Base-by-base conservation (phyloP, 2,329 filamentous ascomycete species). In the Fusarium liriodendri region DNA sequence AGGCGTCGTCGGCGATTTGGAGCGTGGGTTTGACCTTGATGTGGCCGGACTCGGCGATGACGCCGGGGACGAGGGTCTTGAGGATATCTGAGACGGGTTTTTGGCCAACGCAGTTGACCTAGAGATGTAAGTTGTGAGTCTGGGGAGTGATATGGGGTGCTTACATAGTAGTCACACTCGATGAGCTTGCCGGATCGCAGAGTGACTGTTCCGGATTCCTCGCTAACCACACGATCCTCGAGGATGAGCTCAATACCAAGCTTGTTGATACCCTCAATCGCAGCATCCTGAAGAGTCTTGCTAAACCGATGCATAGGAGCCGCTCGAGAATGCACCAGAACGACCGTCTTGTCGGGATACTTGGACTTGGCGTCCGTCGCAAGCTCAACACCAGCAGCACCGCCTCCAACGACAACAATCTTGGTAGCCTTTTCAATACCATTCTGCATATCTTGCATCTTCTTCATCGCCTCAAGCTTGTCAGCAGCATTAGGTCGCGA, bases 31-130 rank as follows among this genome's bases (percentile, higher is more conserved):
- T 85, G 27, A 92, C 88, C 1, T 83, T 82, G 73, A 92, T 86
- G 66, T 87, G 85, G 2, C 87, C 87, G 0, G 84, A 85, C 4
- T 80, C 72, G 0, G 86, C 84, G 64, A 90, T 84, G 5, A 84
- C 81, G 0, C 76, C 64, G 0, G 87, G 85, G 2, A 84, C 84
- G 8, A 89, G 77, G 7, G 54, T 55, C 3, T 80, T 70, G 7
- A 92, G 65, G 14, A 92, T 76, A 0, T 81, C 77, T 0, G 89
- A 89, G n/a, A 87, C 85, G 0, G 91, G 89, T 22, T 80, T 84
- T 76, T 92, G 90, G 2, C 91, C 90, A 0, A 86, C 89, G 69
- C 90, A 91, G 62, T 87, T 86, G 62, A 92, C 85, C 88, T 90
- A 67, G 8, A 11, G 4, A 25, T 40, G 42, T 76, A 50, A 64